Evolutionary conservation across 192 early-diverging fungal genomes (phyloP).

Genomic region (Podila minutissima): DNA sequence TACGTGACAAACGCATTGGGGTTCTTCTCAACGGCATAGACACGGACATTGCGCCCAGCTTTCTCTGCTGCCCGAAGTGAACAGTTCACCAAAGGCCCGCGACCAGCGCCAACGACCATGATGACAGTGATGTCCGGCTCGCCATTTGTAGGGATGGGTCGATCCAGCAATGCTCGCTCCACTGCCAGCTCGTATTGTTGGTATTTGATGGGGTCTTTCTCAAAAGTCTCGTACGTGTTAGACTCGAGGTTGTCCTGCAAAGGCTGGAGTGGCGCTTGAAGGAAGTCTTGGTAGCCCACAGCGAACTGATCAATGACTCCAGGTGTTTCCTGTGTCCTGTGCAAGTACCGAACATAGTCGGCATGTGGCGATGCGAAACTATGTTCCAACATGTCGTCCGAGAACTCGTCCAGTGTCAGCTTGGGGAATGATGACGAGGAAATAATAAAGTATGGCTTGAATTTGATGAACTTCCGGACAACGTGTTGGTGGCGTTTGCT

Average conservation of each 20-base stretch:
- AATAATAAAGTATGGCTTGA: conserved; percentile 53
- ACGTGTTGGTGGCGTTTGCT: conserved; percentile 79
- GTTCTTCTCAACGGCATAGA: conserved; percentile 97
- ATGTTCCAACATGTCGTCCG: conserved; percentile 40
- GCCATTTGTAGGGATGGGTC: conserved; percentile 38
- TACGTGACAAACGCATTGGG: conserved; percentile 91
- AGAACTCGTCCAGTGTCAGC: conserved; percentile 40
- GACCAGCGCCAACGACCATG: conserved; percentile 95
- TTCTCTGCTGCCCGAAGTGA: conserved; percentile 80
- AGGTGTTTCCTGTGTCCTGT: conserved; percentile 65
- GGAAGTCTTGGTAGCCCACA: conserved; percentile 88
- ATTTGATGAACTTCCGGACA: conserved; percentile 61
- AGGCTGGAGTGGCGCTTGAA: conserved; percentile 87
- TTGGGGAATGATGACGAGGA: conserved; percentile 36
- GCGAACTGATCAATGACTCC: conserved; percentile 79
- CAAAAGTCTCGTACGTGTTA: conserved; percentile 96
- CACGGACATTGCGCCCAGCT: conserved; percentile 64
- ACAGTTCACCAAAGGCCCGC: conserved; percentile 93
- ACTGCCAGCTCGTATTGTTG: conserved; percentile 83
- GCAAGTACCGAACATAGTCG: conserved; percentile 85
- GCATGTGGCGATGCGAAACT: conserved; percentile 69
- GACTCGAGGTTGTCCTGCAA: conserved; percentile 96
- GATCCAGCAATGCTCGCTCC: conserved; percentile 65
- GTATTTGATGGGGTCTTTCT: conserved; percentile 96
- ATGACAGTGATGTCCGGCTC: conserved; percentile 65